These are phyloP conservation scores for Neonectria sp. DNA, from an alignment of 2,329 filamentous ascomycete species.

Conservation along the genomic window DNA sequence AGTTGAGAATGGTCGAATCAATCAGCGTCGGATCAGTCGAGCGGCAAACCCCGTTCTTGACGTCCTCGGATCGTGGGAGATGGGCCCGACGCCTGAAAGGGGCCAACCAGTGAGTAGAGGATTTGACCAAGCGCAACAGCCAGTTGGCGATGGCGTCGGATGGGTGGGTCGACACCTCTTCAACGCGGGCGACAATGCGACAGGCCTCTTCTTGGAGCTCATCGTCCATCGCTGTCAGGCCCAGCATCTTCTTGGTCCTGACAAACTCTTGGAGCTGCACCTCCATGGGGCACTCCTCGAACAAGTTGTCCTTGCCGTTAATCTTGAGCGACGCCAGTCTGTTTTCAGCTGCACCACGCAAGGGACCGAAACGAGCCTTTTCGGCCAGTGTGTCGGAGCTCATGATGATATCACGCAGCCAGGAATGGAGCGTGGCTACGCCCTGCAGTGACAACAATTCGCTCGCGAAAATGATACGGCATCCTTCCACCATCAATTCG, in stretches of 20 bases:
- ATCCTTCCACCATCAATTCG: slow-evolving; percentile 72
- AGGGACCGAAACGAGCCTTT: slow-evolving; percentile 64
- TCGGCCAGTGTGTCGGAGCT: slow-evolving; percentile 59
- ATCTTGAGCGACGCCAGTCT: slow-evolving; percentile 65
- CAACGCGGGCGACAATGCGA: slow-evolving; percentile 70
- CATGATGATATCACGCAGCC: slow-evolving; percentile 74
- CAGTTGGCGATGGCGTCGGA: slow-evolving; percentile 69
- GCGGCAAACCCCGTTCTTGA: slow-evolving; percentile 63
- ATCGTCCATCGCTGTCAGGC: slow-evolving; percentile 71
- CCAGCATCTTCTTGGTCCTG: slow-evolving; percentile 65
- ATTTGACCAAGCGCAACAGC: slow-evolving; percentile 67
- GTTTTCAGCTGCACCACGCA: slow-evolving; percentile 63
- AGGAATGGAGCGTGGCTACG: slow-evolving; percentile 59
- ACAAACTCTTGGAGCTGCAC: slow-evolving; percentile 69
- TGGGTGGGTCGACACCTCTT: slow-evolving; percentile 65
- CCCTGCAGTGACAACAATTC: slow-evolving; percentile 62
- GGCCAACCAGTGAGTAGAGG: slow-evolving; percentile 68
- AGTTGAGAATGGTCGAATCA: slow-evolving; percentile 73
- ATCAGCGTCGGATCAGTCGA: slow-evolving; percentile 69
- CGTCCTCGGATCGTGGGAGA: slow-evolving; percentile 70
- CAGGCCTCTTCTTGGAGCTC: slow-evolving; percentile 74
- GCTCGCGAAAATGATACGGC: slow-evolving; percentile 69
- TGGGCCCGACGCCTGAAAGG: slow-evolving; percentile 70
- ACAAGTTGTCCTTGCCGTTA: slow-evolving; percentile 71
- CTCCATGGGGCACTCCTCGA: slow-evolving; percentile 71